phyloP scores from a whole-genome alignment of 495 filamentous ascomycete species.

The Pyronema omphalodes region DNA sequence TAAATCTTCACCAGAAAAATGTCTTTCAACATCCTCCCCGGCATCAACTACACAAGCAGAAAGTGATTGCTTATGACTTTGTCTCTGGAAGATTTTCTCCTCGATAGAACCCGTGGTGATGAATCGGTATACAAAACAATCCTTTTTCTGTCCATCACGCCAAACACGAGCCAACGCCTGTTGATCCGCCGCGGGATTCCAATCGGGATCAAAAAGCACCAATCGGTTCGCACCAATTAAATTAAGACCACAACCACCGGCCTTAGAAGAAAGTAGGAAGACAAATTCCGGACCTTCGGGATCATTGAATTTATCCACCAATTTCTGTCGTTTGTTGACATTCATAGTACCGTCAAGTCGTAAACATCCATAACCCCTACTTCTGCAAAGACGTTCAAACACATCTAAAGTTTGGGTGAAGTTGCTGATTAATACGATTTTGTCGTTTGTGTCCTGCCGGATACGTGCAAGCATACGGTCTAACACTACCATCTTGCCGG shows the following conservation, averaged over 20 bases:
- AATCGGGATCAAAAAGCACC: conserved; percentile 95
- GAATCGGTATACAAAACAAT: conserved; percentile 98
- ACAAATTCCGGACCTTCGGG: conserved; percentile 81
- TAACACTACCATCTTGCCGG: conserved; percentile 94
- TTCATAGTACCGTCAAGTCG: conserved; percentile 95
- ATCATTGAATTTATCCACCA: conserved; percentile 97
- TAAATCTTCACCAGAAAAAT: conserved; percentile 78
- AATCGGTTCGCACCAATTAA: conserved; percentile 93
- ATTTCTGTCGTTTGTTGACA: conserved; percentile 87
- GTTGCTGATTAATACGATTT: conserved; percentile 97
- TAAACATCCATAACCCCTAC: conserved; percentile 63
- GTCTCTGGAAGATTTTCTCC: conserved; percentile 98
- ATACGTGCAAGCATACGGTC: conserved; percentile 97
- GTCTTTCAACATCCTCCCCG: conserved; percentile 88
- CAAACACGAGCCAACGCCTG: conserved; percentile 93
- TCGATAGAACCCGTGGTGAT: conserved; percentile 96
- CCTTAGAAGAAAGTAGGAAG: conserved; percentile 89
- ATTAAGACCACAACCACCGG: conserved; percentile 92
- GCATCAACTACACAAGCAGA: conserved; percentile 96
- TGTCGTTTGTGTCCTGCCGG: conserved; percentile 90
- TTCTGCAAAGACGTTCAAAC: conserved; percentile 79
- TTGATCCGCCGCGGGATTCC: conserved; percentile 97
- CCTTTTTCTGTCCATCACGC: conserved; percentile 98
- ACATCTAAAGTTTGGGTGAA: conserved; percentile 94
- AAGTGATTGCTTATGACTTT: conserved; percentile 93